Base-by-base conservation (phyloP, 129 eudicot species). In the Centrapalus pauciflorus region DNA sequence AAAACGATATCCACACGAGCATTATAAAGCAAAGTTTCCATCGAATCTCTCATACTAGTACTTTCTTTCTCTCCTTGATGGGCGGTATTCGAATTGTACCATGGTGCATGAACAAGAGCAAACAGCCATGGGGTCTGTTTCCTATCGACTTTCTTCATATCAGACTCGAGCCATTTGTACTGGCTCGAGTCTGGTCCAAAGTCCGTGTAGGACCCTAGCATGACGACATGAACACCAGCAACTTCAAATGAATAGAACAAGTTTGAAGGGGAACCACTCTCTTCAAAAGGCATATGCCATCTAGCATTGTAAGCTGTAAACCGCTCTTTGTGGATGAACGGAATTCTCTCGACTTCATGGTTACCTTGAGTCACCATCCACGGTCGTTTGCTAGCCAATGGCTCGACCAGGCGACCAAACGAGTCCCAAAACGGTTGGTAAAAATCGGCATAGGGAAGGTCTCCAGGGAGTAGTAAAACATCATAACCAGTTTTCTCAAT, bases 361-460 rank as follows among this genome's bases (percentile, higher is more conserved):
- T 89, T 89, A 26, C 96, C 96, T 55, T 83, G 90, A 7, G 96
- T 83, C 26, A 89, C 96, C 96, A 89, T 89, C 96, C 96, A 89
- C 0, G 96, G 96, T 27, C 96, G 69, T 19, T 74, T 72, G 70
- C 96, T 86, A 0, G 96, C 84, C 11, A 80, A 79, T 7, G 96
- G 95, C 70, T 81, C 77, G 6, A 89, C 84, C 28, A 89, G 3
- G 0, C 72, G 81, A 10, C 84, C 96, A 35, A 81, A 89, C 1
- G 90, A 78, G 85, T 89, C 96, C 96, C 96, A 89, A 0, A 21
- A 29, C 5, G 84, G 79, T 38, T 89, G 96, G 40, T 35, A 14
- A 3, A 33, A 54, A 25, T 89, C 90, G 0, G 96, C 96, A 2
- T 89, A 89, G 1, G 96, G 69, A 52, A 89, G 37, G 76, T 89